phyloP scores from a whole-genome alignment of 2,329 filamentous ascomycete species.

The Dichotomopilus funicola region DNA sequence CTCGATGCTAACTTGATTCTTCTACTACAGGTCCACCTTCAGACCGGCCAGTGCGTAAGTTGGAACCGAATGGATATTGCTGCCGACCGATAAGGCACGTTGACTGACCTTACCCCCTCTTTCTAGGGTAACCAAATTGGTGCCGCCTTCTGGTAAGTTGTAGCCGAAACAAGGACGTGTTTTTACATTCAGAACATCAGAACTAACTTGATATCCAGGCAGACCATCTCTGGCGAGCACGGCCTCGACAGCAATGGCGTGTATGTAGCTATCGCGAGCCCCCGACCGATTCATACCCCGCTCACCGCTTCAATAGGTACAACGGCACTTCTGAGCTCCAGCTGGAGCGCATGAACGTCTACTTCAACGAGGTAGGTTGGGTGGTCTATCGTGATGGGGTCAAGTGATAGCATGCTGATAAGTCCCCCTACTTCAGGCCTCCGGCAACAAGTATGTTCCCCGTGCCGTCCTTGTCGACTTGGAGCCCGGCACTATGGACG shows the following conservation, averaged over 20 bases:
- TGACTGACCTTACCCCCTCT: slow-evolving; percentile 32
- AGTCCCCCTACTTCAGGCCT: slow-evolving; percentile 53
- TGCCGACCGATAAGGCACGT: slow-evolving; percentile 13
- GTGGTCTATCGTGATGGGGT: not conserved
- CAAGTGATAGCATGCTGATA: slow-evolving; percentile 12
- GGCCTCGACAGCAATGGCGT: slow-evolving; percentile 96
- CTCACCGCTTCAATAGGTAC: slow-evolving; percentile 57
- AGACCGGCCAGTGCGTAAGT: slow-evolving; percentile 98
- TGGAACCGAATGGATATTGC: slow-evolving; percentile 3
- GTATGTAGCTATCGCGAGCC: slow-evolving; percentile 48
- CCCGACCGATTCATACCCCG: slow-evolving; percentile 8
- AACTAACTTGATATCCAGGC: slow-evolving; percentile 48
- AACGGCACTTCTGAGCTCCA: slow-evolving; percentile 97
- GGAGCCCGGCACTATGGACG: slow-evolving; percentile 99
- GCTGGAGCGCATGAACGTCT: slow-evolving; percentile 99
- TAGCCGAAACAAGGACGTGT: not conserved
- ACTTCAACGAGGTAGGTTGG: slow-evolving; percentile 63
- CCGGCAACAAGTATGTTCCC: slow-evolving; percentile 98
- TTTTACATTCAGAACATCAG: slow-evolving; percentile 7
- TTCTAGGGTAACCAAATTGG: slow-evolving; percentile 98
- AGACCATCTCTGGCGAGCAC: slow-evolving; percentile 83
- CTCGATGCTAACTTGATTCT: slow-evolving; percentile 50
- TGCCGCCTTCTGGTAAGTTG: slow-evolving; percentile 88
- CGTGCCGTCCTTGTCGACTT: slow-evolving; percentile 99
- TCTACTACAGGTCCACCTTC: slow-evolving; percentile 82